Percentiles rank a stretch among this genome's conserved stretches.
Conservation (phyloP, 2,329 filamentous ascomycete genomes). For the Ciborinia camelliae region DNA sequence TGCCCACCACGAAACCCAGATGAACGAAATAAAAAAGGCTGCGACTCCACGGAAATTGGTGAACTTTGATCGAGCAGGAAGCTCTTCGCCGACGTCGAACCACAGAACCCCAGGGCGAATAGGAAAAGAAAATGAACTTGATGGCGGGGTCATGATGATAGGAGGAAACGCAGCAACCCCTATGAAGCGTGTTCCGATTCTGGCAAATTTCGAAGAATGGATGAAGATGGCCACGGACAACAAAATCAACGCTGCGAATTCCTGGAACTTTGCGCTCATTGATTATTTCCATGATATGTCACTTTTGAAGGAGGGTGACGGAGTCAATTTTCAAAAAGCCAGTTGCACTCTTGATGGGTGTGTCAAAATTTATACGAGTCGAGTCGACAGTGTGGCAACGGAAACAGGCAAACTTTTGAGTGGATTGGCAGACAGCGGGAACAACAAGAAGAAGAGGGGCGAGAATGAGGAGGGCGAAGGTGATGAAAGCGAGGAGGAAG, state of each 20-base stretch:
- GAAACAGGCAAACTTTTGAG: conserved; percentile 94
- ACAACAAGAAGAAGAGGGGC: conserved; percentile 68
- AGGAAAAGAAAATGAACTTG: conserved; percentile 44
- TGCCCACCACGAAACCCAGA: conserved; percentile 82
- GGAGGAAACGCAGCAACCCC: conserved; percentile 79
- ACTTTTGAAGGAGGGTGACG: conserved; percentile 88
- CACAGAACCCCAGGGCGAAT: conserved; percentile 51
- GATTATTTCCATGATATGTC: conserved; percentile 99
- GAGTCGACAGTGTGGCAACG: conserved; percentile 96
- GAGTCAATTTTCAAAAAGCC: conserved; percentile 97
- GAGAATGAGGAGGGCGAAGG: conserved; percentile 65
- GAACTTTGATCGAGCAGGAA: conserved; percentile 56
- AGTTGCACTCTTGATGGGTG: conserved; percentile 97
- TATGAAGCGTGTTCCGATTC: conserved; percentile 90
- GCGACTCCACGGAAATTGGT: conserved; percentile 68
- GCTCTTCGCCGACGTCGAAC: conserved; percentile 53
- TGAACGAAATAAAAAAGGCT: conserved; percentile 85
- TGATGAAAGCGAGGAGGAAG: conserved; percentile 55
- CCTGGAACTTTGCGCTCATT: conserved; percentile 99
- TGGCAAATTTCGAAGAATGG: conserved; percentile 99
- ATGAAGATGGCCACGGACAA: conserved; percentile 99
- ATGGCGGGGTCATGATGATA: conserved; percentile 61
- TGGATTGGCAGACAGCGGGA: conserved; percentile 81
- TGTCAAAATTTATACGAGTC: conserved; percentile 98
- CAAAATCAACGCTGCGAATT: conserved; percentile 96